Percentiles rank a stretch among this genome's conserved stretches.
Evolutionary conservation across 768 basidiomycete species (phyloP).

Genomic region (Dioszegia aurantiaca): DNA sequence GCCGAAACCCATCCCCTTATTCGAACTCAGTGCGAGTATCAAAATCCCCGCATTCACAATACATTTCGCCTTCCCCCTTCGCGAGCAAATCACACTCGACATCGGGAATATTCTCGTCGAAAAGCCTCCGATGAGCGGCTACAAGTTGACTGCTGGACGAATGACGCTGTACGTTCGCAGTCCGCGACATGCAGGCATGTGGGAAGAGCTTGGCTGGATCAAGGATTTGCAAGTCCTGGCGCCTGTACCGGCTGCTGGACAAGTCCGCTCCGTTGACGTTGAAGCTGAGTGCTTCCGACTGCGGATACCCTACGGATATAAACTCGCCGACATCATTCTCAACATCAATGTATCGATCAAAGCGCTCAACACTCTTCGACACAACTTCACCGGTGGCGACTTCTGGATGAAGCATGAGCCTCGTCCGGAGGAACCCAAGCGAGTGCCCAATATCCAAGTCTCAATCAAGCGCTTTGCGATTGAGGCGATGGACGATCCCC

Average conservation of each 20-base stretch:
- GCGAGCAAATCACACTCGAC: slow-evolving; percentile 50
- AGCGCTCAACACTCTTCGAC: slow-evolving; percentile 66
- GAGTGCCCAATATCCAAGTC: slow-evolving; percentile 64
- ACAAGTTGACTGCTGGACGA: slow-evolving; percentile 54
- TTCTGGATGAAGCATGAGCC: slow-evolving; percentile 64
- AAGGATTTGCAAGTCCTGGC: slow-evolving; percentile 57
- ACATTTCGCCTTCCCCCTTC: slow-evolving; percentile 52
- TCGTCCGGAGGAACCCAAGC: slow-evolving; percentile 68
- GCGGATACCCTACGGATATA: slow-evolving; percentile 75
- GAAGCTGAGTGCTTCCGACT: slow-evolving; percentile 66
- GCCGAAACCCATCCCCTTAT: slow-evolving; percentile 24
- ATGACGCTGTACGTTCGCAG: slow-evolving; percentile 61
- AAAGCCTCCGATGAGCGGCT: slow-evolving; percentile 42
- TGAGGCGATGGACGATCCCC: slow-evolving; percentile 78
- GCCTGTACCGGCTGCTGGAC: slow-evolving; percentile 46
- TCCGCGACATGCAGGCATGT: slow-evolving; percentile 56
- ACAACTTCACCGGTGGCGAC: slow-evolving; percentile 58
- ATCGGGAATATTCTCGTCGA: slow-evolving; percentile 14
- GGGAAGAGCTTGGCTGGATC: slow-evolving; percentile 72
- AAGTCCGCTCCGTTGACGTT: slow-evolving; percentile 54
- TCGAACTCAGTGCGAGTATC: slow-evolving; percentile 49
- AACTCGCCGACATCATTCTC: slow-evolving; percentile 71
- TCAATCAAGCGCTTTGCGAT: slow-evolving; percentile 63
- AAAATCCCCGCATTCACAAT: slow-evolving; percentile 29
- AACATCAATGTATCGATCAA: slow-evolving; percentile 70